Evolutionary conservation across 352 stramenopile genomes (phyloP), one percentile per base, ranked within the genome.

Genomic region (Blastocystis sp.): DNA sequence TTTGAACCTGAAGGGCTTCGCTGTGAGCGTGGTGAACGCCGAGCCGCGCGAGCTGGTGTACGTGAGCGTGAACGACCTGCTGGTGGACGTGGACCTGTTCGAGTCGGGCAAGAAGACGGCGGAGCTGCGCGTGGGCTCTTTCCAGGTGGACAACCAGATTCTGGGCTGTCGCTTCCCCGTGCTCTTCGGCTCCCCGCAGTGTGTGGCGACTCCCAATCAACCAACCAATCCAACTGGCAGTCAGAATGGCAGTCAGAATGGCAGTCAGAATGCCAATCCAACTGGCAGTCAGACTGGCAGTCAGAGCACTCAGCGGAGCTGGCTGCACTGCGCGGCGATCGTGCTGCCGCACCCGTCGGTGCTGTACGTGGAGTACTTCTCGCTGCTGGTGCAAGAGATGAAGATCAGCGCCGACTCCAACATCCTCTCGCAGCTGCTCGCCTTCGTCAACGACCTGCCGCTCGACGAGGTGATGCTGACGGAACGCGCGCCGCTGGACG

Each of bases 111-210:
- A 84, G 74, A 66, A 67, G 45, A n/a, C 48, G n/a, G 74, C 60
- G 4, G 74, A 84, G 45, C n/a, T 64, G 74, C 65, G 45, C 38
- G 21, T 84, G 56, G 69, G 69, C 60, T 69, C 48, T n/a, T 77
- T 74, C 34, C 78, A 88, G 43, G n/a, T 88, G 19, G 78, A 88
- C 66, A 88, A 88, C 45, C 67, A 79, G 64, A 40, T 88, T 2
- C 34, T 78, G 1, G 53, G 60, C 21, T 41, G 43, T 21, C 62
- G 48, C 19, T 88, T 76, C 60, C 78, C 78, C 21, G 78, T 88
- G 34, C 64, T 88, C 38, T 88, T 88, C n/a, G 78, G 78, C 41
- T 88, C 78, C 17, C 74, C 74, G 21, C 40, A 69, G 14, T 52
- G 66, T 34, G 0, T 34, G 28, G 28, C 28, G 0, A 34, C 28